A percentile compares a stretch with the other conserved stretches of the same genome.
Conservation (phyloP, 2,329 filamentous ascomycete species). For the Metarhizium anisopliae region DNA sequence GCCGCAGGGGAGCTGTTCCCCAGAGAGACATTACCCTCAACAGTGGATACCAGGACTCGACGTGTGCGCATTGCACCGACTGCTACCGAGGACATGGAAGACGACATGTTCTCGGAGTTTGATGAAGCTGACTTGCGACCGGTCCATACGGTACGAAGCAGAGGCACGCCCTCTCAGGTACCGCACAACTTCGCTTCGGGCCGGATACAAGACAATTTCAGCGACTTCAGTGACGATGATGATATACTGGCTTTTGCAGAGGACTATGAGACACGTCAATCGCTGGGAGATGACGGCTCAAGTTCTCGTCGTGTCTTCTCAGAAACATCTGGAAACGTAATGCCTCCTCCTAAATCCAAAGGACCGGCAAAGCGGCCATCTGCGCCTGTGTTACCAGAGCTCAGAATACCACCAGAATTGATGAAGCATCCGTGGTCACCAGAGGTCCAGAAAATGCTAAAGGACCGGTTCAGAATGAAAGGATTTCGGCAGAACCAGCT, state of each 20-base stretch:
- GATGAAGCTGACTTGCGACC: constrained; percentile 18
- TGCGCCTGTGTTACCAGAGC: constrained; percentile 13
- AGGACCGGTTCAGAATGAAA: constrained; percentile 72
- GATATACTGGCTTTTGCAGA: constrained; percentile 45
- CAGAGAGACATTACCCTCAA: constrained; percentile 10
- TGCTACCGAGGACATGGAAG: constrained; percentile 9
- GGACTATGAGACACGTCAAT: constrained; percentile 36
- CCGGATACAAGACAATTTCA: constrained; percentile 25
- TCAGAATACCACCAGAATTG: constrained; percentile 38
- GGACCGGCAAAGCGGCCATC: constrained; percentile 22
- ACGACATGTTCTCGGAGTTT: constrained; percentile 20
- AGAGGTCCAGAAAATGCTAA: constrained; percentile 73
- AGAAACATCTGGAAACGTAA: constrained; percentile 40
- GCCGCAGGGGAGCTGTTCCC: constrained; percentile 16
- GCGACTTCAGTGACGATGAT: constrained; percentile 41
- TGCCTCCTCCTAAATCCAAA: constrained; percentile 22
- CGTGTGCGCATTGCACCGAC: background rate
- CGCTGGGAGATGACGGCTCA: constrained; percentile 13
- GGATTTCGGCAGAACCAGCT: constrained; percentile 88
- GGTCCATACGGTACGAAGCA: background rate
- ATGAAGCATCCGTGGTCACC: constrained; percentile 74
- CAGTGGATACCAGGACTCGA: constrained; percentile 2
- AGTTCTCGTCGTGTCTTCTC: constrained; percentile 30
- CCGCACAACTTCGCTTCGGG: background rate
- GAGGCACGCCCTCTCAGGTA: background rate